A percentile compares a stretch with the other conserved stretches of the same genome.
Conservation (phyloP, 108 stramenopile species). For the Pseudonitzschia multistriata region DNA sequence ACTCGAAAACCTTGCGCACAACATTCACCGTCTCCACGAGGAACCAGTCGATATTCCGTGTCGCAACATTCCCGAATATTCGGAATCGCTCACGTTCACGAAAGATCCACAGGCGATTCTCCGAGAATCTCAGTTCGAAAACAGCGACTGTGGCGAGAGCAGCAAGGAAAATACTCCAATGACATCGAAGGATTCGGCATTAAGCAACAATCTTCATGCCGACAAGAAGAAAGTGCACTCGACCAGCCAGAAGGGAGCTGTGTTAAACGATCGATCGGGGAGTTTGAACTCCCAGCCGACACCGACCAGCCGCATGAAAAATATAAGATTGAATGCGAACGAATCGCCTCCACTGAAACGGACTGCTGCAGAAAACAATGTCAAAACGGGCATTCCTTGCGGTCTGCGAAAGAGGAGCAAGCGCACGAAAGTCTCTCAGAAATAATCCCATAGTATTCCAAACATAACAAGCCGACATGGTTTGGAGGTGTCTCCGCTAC, state of each 20-base stretch:
- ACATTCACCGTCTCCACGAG: background rate
- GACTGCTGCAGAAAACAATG: background rate
- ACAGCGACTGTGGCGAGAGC: background rate
- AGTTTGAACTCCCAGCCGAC: background rate
- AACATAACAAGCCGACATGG: too few relatives aligned
- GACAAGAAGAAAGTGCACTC: background rate
- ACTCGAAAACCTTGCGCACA: background rate
- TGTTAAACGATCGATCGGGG: background rate
- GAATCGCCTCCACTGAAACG: slow-evolving; percentile 2
- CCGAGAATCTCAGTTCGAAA: background rate
- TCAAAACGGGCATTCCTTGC: background rate
- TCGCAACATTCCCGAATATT: slow-evolving; percentile 1
- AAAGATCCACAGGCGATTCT: slow-evolving; percentile 2
- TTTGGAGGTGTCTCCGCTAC: too few relatives aligned
- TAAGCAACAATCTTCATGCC: background rate
- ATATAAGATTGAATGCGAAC: background rate
- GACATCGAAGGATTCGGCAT: background rate
- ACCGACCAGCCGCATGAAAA: background rate
- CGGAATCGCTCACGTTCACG: background rate
- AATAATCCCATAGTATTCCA: too few relatives aligned
- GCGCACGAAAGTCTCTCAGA: background rate
- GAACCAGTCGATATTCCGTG: background rate
- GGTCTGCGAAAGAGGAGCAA: background rate
- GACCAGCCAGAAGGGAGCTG: background rate
- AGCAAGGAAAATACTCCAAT: background rate